A percentile compares a stretch with the other conserved stretches of the same genome.
Evolutionary conservation across 495 filamentous ascomycete species (phyloP).

Genomic region (Podospora pseudopauciseta): DNA sequence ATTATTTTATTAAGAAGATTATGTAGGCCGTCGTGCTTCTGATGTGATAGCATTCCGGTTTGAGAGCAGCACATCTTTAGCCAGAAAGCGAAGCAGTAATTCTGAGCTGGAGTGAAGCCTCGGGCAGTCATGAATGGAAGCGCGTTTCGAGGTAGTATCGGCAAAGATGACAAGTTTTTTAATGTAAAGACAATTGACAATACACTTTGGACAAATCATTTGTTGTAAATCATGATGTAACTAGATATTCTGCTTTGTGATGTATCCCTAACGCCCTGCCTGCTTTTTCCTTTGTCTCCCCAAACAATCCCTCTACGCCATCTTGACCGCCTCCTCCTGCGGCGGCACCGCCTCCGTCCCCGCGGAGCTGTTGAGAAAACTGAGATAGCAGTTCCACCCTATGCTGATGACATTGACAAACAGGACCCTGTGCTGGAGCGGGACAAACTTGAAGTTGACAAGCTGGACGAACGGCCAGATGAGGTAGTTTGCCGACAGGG

Average conservation of each 20-base stretch:
- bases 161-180: background rate
- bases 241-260: background rate
- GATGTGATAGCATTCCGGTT: background rate
- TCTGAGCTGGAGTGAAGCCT: background rate
- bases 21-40: background rate
- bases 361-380: conserved; percentile 63
- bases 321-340: background rate
- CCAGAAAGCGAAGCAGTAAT: background rate
- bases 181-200: background rate
- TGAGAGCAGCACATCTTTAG: background rate
- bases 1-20: background rate
- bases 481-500: conserved; percentile 80
- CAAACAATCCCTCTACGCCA: background rate
- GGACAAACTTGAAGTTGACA: conserved; percentile 87
- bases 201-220: background rate
- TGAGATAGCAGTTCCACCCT: conserved; percentile 97
- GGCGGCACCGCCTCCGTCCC: background rate
- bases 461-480: conserved; percentile 92
- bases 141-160: background rate
- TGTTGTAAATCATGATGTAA: background rate
- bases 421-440: conserved; percentile 78
- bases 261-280: background rate
- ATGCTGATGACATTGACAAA: conserved; percentile 77
- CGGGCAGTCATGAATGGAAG: background rate
- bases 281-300: background rate